phyloP scores from a whole-genome alignment of 2,329 filamentous ascomycete genomes.

The Aureobasidium sp. region DNA sequence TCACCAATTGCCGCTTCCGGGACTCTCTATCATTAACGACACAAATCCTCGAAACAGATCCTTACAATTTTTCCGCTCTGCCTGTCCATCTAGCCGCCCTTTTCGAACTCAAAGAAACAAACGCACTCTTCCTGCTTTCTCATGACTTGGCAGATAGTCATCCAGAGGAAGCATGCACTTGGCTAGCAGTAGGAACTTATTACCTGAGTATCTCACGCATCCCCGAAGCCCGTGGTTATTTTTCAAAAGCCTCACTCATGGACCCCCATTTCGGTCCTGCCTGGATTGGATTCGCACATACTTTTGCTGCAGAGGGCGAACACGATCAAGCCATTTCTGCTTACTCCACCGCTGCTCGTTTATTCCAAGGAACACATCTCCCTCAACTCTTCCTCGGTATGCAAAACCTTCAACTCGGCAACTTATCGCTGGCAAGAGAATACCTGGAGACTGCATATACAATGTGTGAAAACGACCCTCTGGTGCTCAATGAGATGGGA shows the following conservation, averaged over 20 bases:
- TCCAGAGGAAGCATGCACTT: constrained; percentile 83
- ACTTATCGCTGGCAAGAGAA: constrained; percentile 86
- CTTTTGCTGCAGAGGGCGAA: constrained; percentile 93
- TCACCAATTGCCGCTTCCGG: constrained; percentile 88
- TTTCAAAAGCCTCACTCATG: constrained; percentile 96
- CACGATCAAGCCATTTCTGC: constrained; percentile 97
- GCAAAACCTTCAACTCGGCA: constrained; percentile 95
- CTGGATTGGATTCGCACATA: constrained; percentile 98
- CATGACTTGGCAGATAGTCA: constrained; percentile 90
- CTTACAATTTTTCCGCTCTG: constrained; percentile 82
- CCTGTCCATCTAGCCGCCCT: constrained; percentile 87
- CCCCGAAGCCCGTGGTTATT: constrained; percentile 88
- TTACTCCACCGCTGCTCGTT: constrained; percentile 85
- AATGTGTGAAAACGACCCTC: constrained; percentile 73
- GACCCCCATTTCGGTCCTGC: constrained; percentile 94
- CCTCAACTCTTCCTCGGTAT: constrained; percentile 95
- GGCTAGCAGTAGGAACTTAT: constrained; percentile 91
- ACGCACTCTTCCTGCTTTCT: constrained; percentile 80
- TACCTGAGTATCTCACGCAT: constrained; percentile 86
- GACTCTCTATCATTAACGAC: constrained; percentile 80
- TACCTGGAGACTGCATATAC: constrained; percentile 85
- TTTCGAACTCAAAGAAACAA: constrained; percentile 78
- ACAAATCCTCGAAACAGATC: constrained; percentile 70
- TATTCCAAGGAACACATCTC: constrained; percentile 95
- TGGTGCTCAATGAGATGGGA: constrained; percentile 91